Conservation (phyloP, 2,329 filamentous ascomycete species). For the Plectosphaerella sp. region DNA sequence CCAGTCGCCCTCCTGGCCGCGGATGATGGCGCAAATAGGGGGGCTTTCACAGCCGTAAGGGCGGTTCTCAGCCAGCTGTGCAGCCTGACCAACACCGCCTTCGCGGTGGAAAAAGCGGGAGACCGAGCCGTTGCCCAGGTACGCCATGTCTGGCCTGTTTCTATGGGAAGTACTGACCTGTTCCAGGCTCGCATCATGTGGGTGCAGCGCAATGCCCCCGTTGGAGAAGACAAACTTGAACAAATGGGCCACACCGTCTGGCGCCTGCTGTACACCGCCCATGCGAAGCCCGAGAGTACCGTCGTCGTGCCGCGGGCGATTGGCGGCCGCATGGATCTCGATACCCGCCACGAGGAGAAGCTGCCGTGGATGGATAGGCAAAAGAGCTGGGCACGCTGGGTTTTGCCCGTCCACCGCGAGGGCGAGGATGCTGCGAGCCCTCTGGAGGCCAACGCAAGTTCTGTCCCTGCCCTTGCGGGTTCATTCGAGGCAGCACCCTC, state of each 20-base stretch:
- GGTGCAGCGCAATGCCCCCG: constrained; percentile 6
- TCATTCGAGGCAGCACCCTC: too few relatives aligned
- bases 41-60: not conserved
- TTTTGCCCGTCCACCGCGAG: constrained; percentile 1
- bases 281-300: not conserved
- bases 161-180: not conserved
- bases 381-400: constrained; percentile 9
- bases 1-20: not conserved
- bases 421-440: not conserved
- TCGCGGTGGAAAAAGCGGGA: not conserved
- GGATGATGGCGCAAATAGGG: not conserved
- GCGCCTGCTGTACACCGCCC: constrained; percentile 8
- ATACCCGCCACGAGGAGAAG: constrained; percentile 3
- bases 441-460: too few relatives aligned
- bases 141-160: not conserved
- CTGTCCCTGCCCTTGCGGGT: too few relatives aligned
- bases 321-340: not conserved
- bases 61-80: not conserved
- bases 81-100: not conserved
- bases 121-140: not conserved
- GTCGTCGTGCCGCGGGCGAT: not conserved
- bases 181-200: not conserved
- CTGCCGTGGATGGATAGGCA: constrained; percentile 9
- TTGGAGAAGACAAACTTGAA: constrained; percentile 5
- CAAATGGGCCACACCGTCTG: constrained; percentile 10